Evolutionary conservation across 2,329 filamentous ascomycete species (phyloP), one percentile per base, ranked within the genome.

Genomic region (Colletotrichum sp.): DNA sequence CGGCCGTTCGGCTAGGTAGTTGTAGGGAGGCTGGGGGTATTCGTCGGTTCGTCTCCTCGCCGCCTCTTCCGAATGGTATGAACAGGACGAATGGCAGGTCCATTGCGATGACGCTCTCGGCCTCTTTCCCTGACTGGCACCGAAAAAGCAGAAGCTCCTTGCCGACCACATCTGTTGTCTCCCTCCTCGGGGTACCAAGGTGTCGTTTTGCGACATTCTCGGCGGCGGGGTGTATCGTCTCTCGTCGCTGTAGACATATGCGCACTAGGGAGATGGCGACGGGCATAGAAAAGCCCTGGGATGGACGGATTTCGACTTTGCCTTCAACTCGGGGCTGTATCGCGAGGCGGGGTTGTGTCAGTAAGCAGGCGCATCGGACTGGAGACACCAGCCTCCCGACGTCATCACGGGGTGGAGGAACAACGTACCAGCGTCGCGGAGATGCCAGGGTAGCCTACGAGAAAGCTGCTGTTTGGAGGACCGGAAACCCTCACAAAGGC

Each of bases 391-490:
- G 72, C 21, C 59, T 62, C 38, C 58, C 58, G 38, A 73, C 72
- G 59, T 74, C 72, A 73, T 69, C 33, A 64, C 27, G 31, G 43
- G 43, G 61, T 24, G 16, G 58, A 55, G 31, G 43, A 47, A 31
- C 21, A 27, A 91, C 95, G 86, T 90, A 98, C 96, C 91, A 98
- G 86, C 47, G 97, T 99, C 80, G 97, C 97, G 70, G 96, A 98
- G 84, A 99, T 98, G 79, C 97, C 97, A 70, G 97, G 97, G 84
- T 98, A 99, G 79, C 97, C 97, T 79, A 98, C 95, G 77, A 98
- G 90, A 83, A 98, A 98, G 86, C 94, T 97, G 86, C 95, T 97
- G 86, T 99, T 99, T 79, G 97, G 96, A 82, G 96, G 96, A 82
- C 97, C 97, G 78, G 95, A 98, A 86, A 99, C 95, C 90, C 97